Evolutionary conservation across 2,329 filamentous ascomycete species (phyloP), one percentile per base, ranked within the genome.

Genomic region (Pestalotiopsis sp.): DNA sequence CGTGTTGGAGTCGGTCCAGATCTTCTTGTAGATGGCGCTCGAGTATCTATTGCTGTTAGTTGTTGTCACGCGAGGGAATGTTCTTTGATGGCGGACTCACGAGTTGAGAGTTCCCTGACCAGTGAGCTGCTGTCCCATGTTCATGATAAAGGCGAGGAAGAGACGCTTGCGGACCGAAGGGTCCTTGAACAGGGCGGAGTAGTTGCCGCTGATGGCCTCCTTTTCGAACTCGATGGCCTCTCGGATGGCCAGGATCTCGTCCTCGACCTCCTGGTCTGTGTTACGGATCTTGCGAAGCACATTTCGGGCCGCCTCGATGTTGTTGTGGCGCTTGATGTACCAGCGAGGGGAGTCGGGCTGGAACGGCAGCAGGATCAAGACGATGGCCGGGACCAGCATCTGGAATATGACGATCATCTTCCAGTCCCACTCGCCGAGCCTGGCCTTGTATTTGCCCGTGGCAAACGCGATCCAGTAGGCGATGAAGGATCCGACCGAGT

Each of bases 381-480:
- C 90, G 69, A 92, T 74, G 65, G 85, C 72, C 1, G 91, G 91
- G 27, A 92, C 85, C n/a, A 93, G 78, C 63, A 92, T 83, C 80
- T 93, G 91, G 83, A 93, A 92, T 70, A 93, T 89, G 71, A 92
- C 87, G 14, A 93, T 89, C 82, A 92, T 87, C 74, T 87, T 88
- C 91, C 91, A 93, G 78, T 92, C 90, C 91, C 91, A 92, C 73
- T 93, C 83, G 52, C 91, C 91, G 4, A 92, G 85, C 57, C 73
- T 81, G 57, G 80, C 73, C 58, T 82, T 81, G 78, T 91, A 81
- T 74, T 88, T 83, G 45, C 84, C 84, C 76, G 88, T 89, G 17
- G 86, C 90, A 72, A 86, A 92, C 77, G 89, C 90, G 75, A 92
- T 88, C 90, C 82, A 84, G 81, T 88, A 90, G 65, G 88, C 89